Evolutionary conservation across 495 filamentous ascomycete genomes (phyloP).

Genomic region (Apodospora peruviana): DNA sequence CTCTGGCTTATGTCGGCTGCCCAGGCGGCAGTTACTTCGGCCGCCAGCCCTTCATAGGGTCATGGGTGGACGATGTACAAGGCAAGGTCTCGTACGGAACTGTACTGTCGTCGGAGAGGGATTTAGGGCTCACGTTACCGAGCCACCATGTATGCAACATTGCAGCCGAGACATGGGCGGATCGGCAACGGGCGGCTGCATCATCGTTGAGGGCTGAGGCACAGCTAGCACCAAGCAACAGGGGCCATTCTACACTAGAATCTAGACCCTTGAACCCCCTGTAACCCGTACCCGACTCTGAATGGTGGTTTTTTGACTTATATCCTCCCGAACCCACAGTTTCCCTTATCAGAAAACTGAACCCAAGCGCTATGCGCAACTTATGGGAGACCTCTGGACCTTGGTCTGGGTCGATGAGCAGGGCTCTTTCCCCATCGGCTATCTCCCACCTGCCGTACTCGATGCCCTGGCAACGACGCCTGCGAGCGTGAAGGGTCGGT

Average conservation of each 20-base stretch:
- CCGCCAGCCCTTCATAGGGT: too few relatives aligned
- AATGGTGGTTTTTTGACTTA: neutral
- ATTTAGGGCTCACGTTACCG: too few relatives aligned
- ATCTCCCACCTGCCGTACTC: conserved; percentile 53
- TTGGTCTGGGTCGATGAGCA: conserved; percentile 48
- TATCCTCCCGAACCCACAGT: conserved; percentile 33
- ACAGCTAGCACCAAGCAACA: neutral
- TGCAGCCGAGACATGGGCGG: conserved; percentile 1
- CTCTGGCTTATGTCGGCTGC: too few relatives aligned
- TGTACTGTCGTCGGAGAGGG: too few relatives aligned
- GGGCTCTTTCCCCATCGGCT: conserved; percentile 53
- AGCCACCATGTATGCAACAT: too few relatives aligned
- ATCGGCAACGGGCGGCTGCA: conserved; percentile 4
- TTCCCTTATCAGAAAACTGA: conserved; percentile 63
- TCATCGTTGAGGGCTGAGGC: neutral
- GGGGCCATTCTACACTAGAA: neutral
- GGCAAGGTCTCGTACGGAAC: too few relatives aligned
- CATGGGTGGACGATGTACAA: too few relatives aligned
- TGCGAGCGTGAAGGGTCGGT: conserved; percentile 39
- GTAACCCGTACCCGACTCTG: neutral
- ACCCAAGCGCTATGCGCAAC: conserved; percentile 41
- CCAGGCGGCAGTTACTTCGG: too few relatives aligned
- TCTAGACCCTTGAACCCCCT: neutral
- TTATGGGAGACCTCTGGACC: conserved; percentile 48
- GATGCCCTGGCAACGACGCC: conserved; percentile 44